Evolutionary conservation across 495 filamentous ascomycete species (phyloP).

Genomic region (Penicillium canescens): DNA sequence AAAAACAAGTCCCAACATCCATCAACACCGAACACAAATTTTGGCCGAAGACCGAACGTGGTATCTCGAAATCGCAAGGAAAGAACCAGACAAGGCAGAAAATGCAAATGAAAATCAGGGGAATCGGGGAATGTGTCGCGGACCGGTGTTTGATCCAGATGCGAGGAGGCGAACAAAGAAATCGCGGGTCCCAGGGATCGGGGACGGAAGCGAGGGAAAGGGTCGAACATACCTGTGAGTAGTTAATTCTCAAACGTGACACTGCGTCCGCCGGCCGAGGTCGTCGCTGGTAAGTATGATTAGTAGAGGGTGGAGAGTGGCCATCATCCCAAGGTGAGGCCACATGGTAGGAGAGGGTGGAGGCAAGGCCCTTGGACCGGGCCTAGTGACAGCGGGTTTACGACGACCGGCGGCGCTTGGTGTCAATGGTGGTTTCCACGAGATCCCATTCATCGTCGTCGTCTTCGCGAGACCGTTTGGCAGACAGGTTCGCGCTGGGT

Average conservation of each 20-base stretch:
- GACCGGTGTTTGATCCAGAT: background rate
- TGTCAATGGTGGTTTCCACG: slow-evolving; percentile 18
- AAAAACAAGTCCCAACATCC: slow-evolving; percentile 5
- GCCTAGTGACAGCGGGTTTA: slow-evolving; percentile 9
- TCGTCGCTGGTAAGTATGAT: slow-evolving; percentile 14
- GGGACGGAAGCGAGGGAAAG: background rate
- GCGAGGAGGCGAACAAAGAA: background rate
- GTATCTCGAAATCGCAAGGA: slow-evolving; percentile 18
- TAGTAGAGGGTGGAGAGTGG: slow-evolving; percentile 13
- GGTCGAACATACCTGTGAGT: slow-evolving; percentile 22
- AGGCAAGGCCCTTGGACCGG: background rate
- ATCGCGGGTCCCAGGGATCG: background rate
- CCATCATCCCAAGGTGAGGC: background rate
- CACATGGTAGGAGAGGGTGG: background rate
- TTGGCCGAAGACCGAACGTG: slow-evolving; percentile 9
- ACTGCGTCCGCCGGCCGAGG: background rate
- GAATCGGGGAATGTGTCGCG: background rate
- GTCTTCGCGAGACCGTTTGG: slow-evolving; percentile 33
- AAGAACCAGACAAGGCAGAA: slow-evolving; percentile 1
- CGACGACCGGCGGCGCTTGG: slow-evolving; percentile 32
- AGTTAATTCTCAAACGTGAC: background rate
- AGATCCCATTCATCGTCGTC: slow-evolving; percentile 34
- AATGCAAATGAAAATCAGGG: background rate
- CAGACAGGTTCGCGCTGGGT: slow-evolving; percentile 15
- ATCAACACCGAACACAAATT: slow-evolving; percentile 17